Evolutionary conservation across 768 basidiomycete species (phyloP).

Genomic region (Mycena sanguinolenta): DNA sequence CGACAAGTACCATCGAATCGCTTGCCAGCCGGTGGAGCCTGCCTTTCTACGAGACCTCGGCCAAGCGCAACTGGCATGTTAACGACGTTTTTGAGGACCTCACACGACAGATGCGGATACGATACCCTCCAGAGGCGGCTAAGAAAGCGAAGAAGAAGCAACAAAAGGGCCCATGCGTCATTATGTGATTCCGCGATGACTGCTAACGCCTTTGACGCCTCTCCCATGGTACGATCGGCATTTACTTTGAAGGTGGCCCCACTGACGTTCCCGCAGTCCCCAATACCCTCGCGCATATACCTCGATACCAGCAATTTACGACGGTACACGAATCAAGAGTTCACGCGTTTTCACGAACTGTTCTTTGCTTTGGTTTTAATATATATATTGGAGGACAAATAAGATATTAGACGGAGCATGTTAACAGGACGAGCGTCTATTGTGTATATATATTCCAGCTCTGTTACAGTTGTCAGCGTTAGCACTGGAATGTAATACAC

Average conservation of each 20-base stretch:
- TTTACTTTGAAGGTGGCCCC: neutral
- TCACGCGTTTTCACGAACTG: conserved; percentile 25
- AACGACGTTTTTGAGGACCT: conserved; percentile 84
- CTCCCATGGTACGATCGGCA: conserved; percentile 19
- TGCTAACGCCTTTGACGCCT: conserved; percentile 12
- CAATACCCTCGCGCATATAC: conserved; percentile 38
- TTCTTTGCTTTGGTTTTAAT: conserved; percentile 9
- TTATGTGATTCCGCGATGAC: conserved; percentile 53
- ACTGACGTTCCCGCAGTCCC: conserved; percentile 11
- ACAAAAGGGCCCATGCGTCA: conserved; percentile 48
- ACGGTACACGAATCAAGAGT: conserved; percentile 28
- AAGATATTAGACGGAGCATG: conserved; percentile 35
- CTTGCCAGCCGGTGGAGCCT: conserved; percentile 76
- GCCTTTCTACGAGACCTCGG: conserved; percentile 91
- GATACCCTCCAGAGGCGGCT: conserved; percentile 67
- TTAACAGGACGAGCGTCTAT: conserved; percentile 32
- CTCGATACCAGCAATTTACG: conserved; percentile 28
- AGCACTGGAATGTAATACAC: conserved; percentile 9
- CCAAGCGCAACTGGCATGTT: conserved; percentile 87
- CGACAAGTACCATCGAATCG: conserved; percentile 70
- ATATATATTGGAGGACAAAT: conserved; percentile 32
- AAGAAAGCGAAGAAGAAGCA: conserved; percentile 51
- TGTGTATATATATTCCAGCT: conserved; percentile 39
- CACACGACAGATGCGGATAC: conserved; percentile 77
- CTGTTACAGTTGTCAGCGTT: conserved; percentile 23